Percentiles rank a stretch among this genome's conserved stretches.
Evolutionary conservation across 768 basidiomycete genomes (phyloP).

Genomic region (Leucocoprinus leucothites): DNA sequence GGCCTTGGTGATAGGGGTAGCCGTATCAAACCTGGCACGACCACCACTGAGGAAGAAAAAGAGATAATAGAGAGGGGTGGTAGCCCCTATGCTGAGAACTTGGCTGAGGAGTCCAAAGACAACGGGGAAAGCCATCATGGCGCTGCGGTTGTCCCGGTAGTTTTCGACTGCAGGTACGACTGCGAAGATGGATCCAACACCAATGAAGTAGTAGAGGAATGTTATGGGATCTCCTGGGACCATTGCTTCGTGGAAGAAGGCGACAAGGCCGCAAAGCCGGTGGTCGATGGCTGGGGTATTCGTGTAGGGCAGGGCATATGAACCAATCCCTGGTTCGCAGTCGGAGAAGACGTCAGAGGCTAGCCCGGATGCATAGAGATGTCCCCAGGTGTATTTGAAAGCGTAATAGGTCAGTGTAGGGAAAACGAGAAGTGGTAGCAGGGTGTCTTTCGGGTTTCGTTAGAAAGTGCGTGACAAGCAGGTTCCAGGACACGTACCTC

Average conservation of each 20-base stretch:
- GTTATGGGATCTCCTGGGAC: slow-evolving; percentile 22
- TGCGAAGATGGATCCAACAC: slow-evolving; percentile 31
- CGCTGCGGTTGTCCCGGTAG: slow-evolving; percentile 31
- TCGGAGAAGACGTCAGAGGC: slow-evolving; percentile 23
- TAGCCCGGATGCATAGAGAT: slow-evolving; percentile 27
- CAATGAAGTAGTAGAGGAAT: slow-evolving; percentile 37
- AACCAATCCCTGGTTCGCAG: slow-evolving; percentile 26
- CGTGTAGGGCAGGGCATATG: slow-evolving; percentile 40
- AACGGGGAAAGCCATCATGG: slow-evolving; percentile 37
- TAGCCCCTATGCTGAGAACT: slow-evolving; percentile 36
- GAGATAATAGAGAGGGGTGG: slow-evolving; percentile 47
- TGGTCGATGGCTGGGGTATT: slow-evolving; percentile 32
- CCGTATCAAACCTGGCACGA: slow-evolving; percentile 18
- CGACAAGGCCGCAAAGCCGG: slow-evolving; percentile 40
- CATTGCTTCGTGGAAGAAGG: slow-evolving; percentile 45
- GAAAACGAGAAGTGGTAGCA: slow-evolving; percentile 36
- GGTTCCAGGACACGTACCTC: background rate
- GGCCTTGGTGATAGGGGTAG: slow-evolving; percentile 28
- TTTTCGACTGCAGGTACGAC: slow-evolving; percentile 43
- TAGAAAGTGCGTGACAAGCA: background rate
- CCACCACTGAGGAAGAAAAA: slow-evolving; percentile 39
- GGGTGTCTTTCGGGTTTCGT: slow-evolving; percentile 12
- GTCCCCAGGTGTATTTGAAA: slow-evolving; percentile 31
- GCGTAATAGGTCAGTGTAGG: slow-evolving; percentile 33
- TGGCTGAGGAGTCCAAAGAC: slow-evolving; percentile 40